phyloP scores from a whole-genome alignment of 805 yeast genomes.

The Nakazawaea ishiwadae region DNA sequence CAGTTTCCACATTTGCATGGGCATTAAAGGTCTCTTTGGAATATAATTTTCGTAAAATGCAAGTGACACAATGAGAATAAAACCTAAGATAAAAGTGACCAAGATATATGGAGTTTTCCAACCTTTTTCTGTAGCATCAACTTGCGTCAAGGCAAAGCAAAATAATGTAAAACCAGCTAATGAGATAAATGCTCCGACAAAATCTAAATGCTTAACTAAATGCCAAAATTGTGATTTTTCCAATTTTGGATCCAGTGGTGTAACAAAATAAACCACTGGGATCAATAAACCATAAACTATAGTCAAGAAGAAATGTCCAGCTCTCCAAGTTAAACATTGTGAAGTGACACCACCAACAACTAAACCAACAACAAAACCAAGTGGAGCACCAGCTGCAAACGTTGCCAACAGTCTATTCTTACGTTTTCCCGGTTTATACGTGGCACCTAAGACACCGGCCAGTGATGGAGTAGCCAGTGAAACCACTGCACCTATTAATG shows the following conservation, averaged over 20 bases:
- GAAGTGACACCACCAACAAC: conserved; percentile 39
- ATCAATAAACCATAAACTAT: conserved; percentile 28
- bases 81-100: conserved; percentile 36
- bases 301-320: conserved; percentile 35
- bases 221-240: conserved; percentile 21
- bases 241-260: conserved; percentile 32
- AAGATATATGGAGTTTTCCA: conserved; percentile 45
- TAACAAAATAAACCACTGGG: conserved; percentile 15
- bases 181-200: conserved; percentile 38
- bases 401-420: conserved; percentile 39
- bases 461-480: conserved; percentile 44
- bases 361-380: conserved; percentile 40
- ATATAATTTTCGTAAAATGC: conserved; percentile 33
- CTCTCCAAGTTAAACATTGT: conserved; percentile 35
- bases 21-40: conserved; percentile 42
- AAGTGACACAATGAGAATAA: conserved; percentile 27
- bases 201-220: conserved; percentile 29
- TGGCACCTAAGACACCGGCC: conserved; percentile 40
- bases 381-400: conserved; percentile 43
- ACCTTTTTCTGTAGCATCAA: conserved; percentile 32
- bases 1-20: conserved; percentile 36
- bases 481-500: conserved; percentile 37
- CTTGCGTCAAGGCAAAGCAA: conserved; percentile 40
- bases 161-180: conserved; percentile 35
- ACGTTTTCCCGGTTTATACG: conserved; percentile 32